These are phyloP conservation scores for Penicillium angulare DNA, from an alignment of 495 filamentous ascomycete species.

Conservation along the genomic window DNA sequence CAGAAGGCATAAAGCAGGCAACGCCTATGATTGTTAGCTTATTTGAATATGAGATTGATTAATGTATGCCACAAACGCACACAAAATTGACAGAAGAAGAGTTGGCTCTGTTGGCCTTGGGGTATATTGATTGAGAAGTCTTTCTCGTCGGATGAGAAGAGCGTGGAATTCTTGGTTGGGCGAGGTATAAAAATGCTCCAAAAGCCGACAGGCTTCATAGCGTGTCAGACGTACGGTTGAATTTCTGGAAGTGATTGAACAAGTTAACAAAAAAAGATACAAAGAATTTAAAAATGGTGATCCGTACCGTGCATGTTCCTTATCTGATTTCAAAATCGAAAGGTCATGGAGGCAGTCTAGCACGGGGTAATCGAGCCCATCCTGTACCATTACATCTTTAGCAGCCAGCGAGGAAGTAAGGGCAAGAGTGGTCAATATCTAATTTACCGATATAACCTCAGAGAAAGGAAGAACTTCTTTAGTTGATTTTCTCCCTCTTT, in stretches of 20 bases:
- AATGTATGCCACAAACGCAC: not conserved
- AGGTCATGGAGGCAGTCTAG: constrained; percentile 5
- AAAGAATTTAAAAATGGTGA: no score
- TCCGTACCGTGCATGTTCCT: constrained; percentile 5
- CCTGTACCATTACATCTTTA: not conserved
- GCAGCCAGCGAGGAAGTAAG: not conserved
- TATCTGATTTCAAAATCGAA: constrained; percentile 3
- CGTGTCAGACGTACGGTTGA: constrained; percentile 3
- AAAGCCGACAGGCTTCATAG: constrained; percentile 7
- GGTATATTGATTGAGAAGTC: constrained; percentile 2
- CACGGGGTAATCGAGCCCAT: constrained; percentile 6
- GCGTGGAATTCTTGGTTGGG: constrained; percentile 8
- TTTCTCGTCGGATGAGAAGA: constrained; percentile 2
- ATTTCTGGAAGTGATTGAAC: no score
- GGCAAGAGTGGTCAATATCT: not conserved
- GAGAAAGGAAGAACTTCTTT: not conserved
- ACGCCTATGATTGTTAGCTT: not conserved
- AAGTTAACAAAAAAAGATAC: no score
- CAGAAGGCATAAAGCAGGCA: constrained; percentile 8
- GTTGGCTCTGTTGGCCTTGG: constrained; percentile 7
- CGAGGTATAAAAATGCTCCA: constrained; percentile 6
- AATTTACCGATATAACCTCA: not conserved
- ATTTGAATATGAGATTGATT: not conserved
- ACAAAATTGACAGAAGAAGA: constrained; percentile 5
- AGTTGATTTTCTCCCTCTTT: constrained; percentile 6